Conservation (phyloP, 164 flowering plant genomes). For the Tetracentron sinense region DNA sequence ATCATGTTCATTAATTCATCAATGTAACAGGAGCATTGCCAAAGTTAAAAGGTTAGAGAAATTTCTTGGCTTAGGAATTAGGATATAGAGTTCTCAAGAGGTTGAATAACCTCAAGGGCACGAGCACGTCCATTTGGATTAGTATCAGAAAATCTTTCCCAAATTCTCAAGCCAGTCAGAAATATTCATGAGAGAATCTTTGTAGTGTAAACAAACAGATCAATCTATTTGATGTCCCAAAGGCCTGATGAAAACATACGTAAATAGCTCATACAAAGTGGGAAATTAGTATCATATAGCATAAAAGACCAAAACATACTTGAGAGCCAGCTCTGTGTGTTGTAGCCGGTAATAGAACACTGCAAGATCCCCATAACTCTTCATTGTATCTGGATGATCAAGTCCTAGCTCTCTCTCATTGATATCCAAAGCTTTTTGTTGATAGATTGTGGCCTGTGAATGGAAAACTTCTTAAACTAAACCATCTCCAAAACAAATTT, state of each 20-base stretch:
- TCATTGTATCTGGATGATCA: conserved; percentile 99
- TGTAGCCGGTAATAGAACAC: conserved; percentile 98
- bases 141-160: too few species aligned
- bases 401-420: conserved; percentile 98
- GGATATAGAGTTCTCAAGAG: too few species aligned
- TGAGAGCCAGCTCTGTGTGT: conserved; percentile 95
- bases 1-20: too few species aligned
- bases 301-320: conserved; percentile 49
- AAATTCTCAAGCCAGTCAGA: too few species aligned
- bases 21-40: too few species aligned
- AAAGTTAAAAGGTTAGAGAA: too few species aligned
- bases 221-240: conserved; percentile 1
- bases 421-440: conserved; percentile 96
- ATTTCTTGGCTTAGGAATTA: too few species aligned
- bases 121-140: too few species aligned
- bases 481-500: background rate
- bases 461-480: conserved; percentile 3
- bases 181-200: too few species aligned
- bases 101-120: too few species aligned
- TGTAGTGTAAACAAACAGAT: too few species aligned
- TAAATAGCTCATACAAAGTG: background rate
- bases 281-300: background rate
- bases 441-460: conserved; percentile 91
- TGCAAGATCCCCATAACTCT: conserved; percentile 98
- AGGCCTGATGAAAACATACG: background rate